phyloP scores from a whole-genome alignment of 306 rosid species.

The Cercis canadensis region DNA sequence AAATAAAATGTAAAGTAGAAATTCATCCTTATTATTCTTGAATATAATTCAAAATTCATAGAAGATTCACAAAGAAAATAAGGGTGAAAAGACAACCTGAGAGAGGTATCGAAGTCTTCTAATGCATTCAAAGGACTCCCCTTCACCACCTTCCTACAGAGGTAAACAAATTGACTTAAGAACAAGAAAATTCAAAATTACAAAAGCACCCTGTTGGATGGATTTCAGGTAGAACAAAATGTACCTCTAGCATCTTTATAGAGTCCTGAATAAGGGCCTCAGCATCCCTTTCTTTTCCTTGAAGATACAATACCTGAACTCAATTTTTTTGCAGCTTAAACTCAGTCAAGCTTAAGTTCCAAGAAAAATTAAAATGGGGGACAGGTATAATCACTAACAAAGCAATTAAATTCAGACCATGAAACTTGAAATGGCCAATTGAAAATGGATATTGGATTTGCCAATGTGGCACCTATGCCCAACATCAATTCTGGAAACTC shows the following conservation, averaged over 20 bases:
- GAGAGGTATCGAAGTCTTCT: slow-evolving; percentile 81
- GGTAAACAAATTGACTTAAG: slow-evolving; percentile 39
- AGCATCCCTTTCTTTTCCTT: slow-evolving; percentile 78
- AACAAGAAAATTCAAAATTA: slow-evolving; percentile 30
- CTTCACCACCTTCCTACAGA: slow-evolving; percentile 74
- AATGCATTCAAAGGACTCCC: slow-evolving; percentile 62
- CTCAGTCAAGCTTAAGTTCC: slow-evolving; percentile 12
- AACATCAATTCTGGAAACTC: not conserved
- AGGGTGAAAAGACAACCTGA: slow-evolving; percentile 59
- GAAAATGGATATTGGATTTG: not conserved
- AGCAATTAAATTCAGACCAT: slow-evolving; percentile 24
- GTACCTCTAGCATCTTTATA: slow-evolving; percentile 80
- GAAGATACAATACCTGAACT: slow-evolving; percentile 77
- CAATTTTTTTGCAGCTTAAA: slow-evolving; percentile 29
- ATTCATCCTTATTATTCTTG: not conserved
- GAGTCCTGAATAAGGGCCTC: slow-evolving; percentile 78
- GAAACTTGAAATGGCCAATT: not conserved
- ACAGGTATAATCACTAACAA: not conserved
- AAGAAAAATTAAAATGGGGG: slow-evolving; percentile 18
- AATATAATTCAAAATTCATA: slow-evolving; percentile 5
- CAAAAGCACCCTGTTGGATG: slow-evolving; percentile 6
- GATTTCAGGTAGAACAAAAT: slow-evolving; percentile 34
- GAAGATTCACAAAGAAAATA: slow-evolving; percentile 8
- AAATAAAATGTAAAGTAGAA: no score
- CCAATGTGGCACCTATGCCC: not conserved